Evolutionary conservation across 768 basidiomycete species (phyloP), one percentile per base, ranked within the genome.

Genomic region (Obba rivulosa): DNA sequence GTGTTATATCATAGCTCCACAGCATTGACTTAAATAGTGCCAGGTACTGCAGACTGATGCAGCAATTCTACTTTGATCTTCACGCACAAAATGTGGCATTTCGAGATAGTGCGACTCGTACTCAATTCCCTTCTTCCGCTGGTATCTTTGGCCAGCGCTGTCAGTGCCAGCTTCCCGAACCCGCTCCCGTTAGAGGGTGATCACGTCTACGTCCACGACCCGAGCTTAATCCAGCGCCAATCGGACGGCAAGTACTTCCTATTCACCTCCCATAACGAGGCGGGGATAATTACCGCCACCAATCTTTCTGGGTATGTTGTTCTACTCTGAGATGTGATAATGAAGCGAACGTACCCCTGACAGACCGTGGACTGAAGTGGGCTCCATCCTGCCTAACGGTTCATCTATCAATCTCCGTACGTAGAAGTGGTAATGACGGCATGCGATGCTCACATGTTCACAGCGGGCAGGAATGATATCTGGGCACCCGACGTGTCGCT

Each of bases 401-500:
- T 59, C 58, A 13, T 18, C 36, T 3, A 59, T 59, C 17, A 45
- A 52, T 34, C 39, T 56, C 11, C 51, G 54, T 55, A 20, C 22
- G 50, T 34, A 3, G 7, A 9, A 20, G 16, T 9, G n/a, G 16
- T 24, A 5, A 18, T 39, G 36, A 39, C 25, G 21, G 14, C 34
- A 18, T 41, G 13, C 22, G 9, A 21, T 16, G 17, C 13, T 31
- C 7, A 31, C 28, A 31, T 31, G 7, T 31, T 31, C 20, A 14
- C n/a, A 51, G 53, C 53, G 2, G 57, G 57, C 1, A 43, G 39
- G 8, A 52, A 56, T 41, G 54, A 53, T n/a, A 46, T 56, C 13
- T 61, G 60, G 60, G 60, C 60, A 3, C 60, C 60, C 2, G 60
- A 61, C 42, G 56, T 61, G 3, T 52, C 52, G 13, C 56, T 48